Conservation (phyloP, 768 basidiomycete genomes). For the Trametes cinnabarina region DNA sequence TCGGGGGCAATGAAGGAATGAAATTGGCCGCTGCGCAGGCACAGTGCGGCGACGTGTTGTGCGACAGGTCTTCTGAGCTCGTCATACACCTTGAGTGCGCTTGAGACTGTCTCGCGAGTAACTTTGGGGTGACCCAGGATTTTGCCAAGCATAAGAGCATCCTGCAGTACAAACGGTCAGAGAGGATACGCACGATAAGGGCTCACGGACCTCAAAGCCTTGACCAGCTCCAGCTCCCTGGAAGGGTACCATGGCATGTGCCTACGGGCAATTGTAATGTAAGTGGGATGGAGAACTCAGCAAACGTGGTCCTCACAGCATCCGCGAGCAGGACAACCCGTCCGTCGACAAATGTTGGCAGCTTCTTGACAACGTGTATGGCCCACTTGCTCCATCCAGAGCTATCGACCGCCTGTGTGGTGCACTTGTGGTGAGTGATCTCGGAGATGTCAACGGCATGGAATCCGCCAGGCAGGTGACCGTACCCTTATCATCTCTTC, state of each 20-base stretch:
- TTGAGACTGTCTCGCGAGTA: conserved; percentile 20
- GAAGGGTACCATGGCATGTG: conserved; percentile 16
- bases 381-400: conserved; percentile 36
- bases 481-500: not conserved
- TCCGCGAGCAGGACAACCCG: conserved; percentile 49
- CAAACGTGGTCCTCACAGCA: too few species aligned
- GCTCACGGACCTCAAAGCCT: conserved; percentile 13
- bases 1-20: conserved; percentile 22
- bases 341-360: conserved; percentile 39
- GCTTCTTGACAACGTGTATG: conserved; percentile 40
- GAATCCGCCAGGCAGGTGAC: too few species aligned
- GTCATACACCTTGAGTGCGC: conserved; percentile 33
- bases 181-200: not conserved
- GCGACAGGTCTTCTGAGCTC: conserved; percentile 31
- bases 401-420: too few species aligned
- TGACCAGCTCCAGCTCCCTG: conserved; percentile 20
- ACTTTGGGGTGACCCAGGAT: conserved; percentile 27
- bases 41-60: conserved; percentile 21
- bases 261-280: not conserved
- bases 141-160: conserved; percentile 32
- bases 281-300: too few species aligned
- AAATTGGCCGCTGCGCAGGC: conserved; percentile 18
- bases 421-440: too few species aligned
- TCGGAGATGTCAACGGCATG: too few species aligned
- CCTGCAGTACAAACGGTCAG: conserved; percentile 19